These are phyloP conservation scores for Elongisporangium senticosum DNA, from an alignment of 352 stramenopile species.

Conservation along the genomic window DNA sequence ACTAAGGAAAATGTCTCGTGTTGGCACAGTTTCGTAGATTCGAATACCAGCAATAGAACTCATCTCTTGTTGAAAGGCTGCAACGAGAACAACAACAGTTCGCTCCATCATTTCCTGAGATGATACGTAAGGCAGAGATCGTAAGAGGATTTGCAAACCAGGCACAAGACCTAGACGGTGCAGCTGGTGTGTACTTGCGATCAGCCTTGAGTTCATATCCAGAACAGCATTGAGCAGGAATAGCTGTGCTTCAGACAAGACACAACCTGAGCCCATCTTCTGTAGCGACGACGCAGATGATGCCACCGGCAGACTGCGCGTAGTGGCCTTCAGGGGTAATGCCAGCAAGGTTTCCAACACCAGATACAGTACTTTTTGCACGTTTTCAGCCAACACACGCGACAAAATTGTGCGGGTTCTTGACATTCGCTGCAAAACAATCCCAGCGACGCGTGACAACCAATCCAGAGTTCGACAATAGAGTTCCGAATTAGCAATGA, in stretches of 20 bases:
- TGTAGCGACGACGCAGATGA: slow-evolving; percentile 12
- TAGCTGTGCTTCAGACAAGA: slow-evolving; percentile 59
- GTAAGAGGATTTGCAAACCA: slow-evolving; percentile 63
- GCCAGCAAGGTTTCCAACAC: slow-evolving; percentile 59
- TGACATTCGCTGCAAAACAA: slow-evolving; percentile 76
- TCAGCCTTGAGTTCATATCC: slow-evolving; percentile 63
- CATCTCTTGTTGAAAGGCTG: slow-evolving; percentile 77
- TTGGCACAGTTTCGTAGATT: slow-evolving; percentile 61
- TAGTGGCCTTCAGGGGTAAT: slow-evolving; percentile 14
- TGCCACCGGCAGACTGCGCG: background rate
- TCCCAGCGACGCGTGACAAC: slow-evolving; percentile 50
- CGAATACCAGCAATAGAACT: slow-evolving; percentile 49
- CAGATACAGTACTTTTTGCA: slow-evolving; percentile 67
- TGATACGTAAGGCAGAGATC: slow-evolving; percentile 36
- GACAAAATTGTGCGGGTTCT: slow-evolving; percentile 73
- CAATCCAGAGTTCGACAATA: slow-evolving; percentile 54
- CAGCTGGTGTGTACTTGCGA: slow-evolving; percentile 74
- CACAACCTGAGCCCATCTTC: slow-evolving; percentile 1
- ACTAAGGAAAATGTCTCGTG: slow-evolving; percentile 72
- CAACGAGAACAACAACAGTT: slow-evolving; percentile 49
- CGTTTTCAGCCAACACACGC: slow-evolving; percentile 64
- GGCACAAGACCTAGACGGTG: slow-evolving; percentile 65
- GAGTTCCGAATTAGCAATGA: slow-evolving; percentile 26
- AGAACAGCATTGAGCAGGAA: slow-evolving; percentile 69
- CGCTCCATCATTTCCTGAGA: slow-evolving; percentile 42